Evolutionary conservation across 371 early-diverging fungal species (phyloP).

Genomic region (Chytridiales sp.): DNA sequence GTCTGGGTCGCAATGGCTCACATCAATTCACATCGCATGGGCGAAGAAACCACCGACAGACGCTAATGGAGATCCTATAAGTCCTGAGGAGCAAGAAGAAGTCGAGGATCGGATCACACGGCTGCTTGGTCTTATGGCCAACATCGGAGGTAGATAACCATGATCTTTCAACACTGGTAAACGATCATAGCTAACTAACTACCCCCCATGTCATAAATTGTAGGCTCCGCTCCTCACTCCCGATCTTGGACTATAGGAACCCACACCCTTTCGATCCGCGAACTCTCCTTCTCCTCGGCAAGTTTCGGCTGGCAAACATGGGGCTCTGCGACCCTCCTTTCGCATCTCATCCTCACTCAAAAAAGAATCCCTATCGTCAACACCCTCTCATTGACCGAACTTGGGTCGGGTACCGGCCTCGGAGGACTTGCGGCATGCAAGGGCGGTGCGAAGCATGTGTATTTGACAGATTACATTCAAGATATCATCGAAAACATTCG

Average conservation of each 20-base stretch:
- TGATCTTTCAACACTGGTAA: neutral
- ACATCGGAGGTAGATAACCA: neutral
- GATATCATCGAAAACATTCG: neutral
- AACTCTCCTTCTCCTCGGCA: neutral
- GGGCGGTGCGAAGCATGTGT: neutral
- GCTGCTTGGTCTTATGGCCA: neutral
- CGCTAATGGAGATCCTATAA: neutral
- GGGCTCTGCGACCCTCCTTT: neutral
- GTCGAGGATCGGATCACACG: neutral
- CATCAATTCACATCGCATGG: constrained; percentile 3
- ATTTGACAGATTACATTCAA: constrained; percentile 1
- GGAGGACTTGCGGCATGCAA: neutral
- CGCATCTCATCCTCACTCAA: neutral
- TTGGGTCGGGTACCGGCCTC: constrained; percentile 6
- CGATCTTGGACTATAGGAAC: neutral
- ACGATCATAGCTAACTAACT: too few species aligned
- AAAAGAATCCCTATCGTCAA: neutral
- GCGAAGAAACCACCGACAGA: neutral
- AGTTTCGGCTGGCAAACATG: constrained; percentile 9
- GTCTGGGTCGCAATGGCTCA: neutral
- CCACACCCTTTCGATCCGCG: neutral
- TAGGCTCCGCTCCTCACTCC: neutral
- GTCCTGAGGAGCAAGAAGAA: neutral
- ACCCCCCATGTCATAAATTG: too few species aligned
- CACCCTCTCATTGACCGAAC: neutral